Conservation (phyloP, 768 basidiomycete genomes). For the Psilocybe cubensis region DNA sequence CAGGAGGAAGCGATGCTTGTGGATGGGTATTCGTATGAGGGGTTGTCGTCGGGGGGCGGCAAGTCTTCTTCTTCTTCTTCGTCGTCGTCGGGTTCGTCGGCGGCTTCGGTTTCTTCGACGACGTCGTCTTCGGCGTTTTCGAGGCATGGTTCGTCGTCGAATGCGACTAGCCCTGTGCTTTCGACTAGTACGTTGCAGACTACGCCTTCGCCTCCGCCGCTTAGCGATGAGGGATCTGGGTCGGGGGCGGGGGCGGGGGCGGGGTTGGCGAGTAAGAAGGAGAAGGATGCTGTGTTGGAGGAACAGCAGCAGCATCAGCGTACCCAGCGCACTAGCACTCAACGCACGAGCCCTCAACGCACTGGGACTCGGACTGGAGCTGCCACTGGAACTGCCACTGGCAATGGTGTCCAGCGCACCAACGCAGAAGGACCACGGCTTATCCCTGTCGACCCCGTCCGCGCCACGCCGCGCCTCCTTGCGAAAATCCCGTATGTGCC, state of each 20-base stretch:
- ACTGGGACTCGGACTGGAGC: no score
- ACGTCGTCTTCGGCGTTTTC: constrained; percentile 34
- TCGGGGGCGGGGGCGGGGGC: constrained; percentile 41
- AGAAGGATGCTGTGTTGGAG: no score
- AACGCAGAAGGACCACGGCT: constrained; percentile 10
- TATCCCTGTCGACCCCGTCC: constrained; percentile 57
- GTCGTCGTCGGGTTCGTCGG: constrained; percentile 52
- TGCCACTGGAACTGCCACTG: no score
- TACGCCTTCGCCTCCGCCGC: constrained; percentile 76
- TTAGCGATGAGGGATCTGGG: constrained; percentile 30
- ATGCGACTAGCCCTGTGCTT: constrained; percentile 68
- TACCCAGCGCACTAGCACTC: no score
- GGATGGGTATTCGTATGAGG: constrained; percentile 49
- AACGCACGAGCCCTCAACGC: no score
- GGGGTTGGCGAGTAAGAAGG: no score
- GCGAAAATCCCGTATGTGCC: constrained; percentile 75
- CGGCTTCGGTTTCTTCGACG: constrained; percentile 53
- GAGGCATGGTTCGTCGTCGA: constrained; percentile 50
- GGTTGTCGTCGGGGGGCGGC: constrained; percentile 39
- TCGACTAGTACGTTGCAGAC: constrained; percentile 77
- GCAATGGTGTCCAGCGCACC: background rate
- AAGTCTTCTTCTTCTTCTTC: constrained; percentile 31
- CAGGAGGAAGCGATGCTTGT: constrained; percentile 29
- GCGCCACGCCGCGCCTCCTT: constrained; percentile 62
- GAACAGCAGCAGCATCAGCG: no score